phyloP scores from a whole-genome alignment of 805 yeast species.

The Candida patagonica region DNA sequence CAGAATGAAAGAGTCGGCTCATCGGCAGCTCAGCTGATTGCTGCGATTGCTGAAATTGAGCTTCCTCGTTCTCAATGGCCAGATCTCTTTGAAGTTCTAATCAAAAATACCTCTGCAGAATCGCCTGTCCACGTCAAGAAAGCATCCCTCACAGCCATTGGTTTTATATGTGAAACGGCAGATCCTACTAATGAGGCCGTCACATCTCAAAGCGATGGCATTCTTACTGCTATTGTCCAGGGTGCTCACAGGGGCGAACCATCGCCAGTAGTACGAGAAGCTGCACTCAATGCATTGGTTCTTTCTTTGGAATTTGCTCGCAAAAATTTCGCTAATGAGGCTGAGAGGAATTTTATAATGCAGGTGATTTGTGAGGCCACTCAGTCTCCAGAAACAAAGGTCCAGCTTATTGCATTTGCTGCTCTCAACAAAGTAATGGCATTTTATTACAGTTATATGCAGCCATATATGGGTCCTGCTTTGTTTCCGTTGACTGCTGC shows the following conservation, averaged over 20 bases:
- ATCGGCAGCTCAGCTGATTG: slow-evolving; percentile 86
- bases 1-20: slow-evolving; percentile 72
- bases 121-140: slow-evolving; percentile 74
- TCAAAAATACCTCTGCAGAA: slow-evolving; percentile 74
- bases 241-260: slow-evolving; percentile 86
- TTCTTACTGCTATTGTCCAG: slow-evolving; percentile 90
- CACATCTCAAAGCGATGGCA: slow-evolving; percentile 79
- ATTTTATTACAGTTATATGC: slow-evolving; percentile 81
- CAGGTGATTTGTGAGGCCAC: slow-evolving; percentile 98
- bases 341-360: slow-evolving; percentile 95
- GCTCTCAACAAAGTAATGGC: slow-evolving; percentile 89
- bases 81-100: slow-evolving; percentile 71
- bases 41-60: slow-evolving; percentile 95
- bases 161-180: slow-evolving; percentile 91
- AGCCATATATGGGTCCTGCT: slow-evolving; percentile 95
- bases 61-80: slow-evolving; percentile 85
- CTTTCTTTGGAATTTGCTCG: slow-evolving; percentile 86
- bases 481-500: slow-evolving; percentile 74
- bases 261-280: slow-evolving; percentile 62
- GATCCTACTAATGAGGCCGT: slow-evolving; percentile 75
- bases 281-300: slow-evolving; percentile 87
- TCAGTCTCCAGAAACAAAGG: slow-evolving; percentile 70
- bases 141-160: slow-evolving; percentile 80
- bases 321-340: slow-evolving; percentile 81
- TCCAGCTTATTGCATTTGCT: slow-evolving; percentile 93